Evolutionary conservation across 805 yeast genomes (phyloP), one percentile per base, ranked within the genome.

Genomic region (Crinitomyces ghanaensis): DNA sequence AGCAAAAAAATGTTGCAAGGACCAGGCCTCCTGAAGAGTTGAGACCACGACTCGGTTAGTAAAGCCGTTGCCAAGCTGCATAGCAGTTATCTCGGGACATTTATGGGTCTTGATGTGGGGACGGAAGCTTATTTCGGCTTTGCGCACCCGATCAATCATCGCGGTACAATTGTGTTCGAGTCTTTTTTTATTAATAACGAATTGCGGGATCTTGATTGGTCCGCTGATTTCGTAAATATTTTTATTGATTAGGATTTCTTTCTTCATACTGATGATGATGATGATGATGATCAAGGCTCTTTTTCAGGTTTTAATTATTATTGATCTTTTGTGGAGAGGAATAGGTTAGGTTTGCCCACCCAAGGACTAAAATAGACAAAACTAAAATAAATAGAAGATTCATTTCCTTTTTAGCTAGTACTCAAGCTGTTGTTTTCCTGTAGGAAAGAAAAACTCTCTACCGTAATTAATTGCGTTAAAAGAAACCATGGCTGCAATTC

Each of bases 61-160:
- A 20, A 50, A 55, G n/a, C 33, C 24, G 4, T 28, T 24, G 1
- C 62, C 77, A 49, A 76, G 50, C 54, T 76, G 80, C 26, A 68
- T 50, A 15, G 52, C 44, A 2, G 74, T 59, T 5, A 81, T 85
- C 43, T 74, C 78, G 6, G 61, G 42, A 1, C 80, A 67, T 51
- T 81, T 80, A 51, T 77, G 85, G 0, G 91, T 81, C 53, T 80
- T 80, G 15, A 80, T 72, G 49, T 79, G 85, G 3, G 80, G 77
- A 38, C 93, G 61, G 50, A 79, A 78, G 13, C 53, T 59, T 4
- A 62, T 60, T 2, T 47, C 50, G 18, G 74, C 45, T 1, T 49
- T 48, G 2, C 40, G 33, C 0, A 74, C 70, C 35, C 62, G 63
- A 4, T 47, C 44, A 6, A 72, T 58, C 81, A 75, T 72, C 19